These are phyloP conservation scores for Metschnikowia proteae DNA, from an alignment of 805 yeast species.

Conservation along the genomic window DNA sequence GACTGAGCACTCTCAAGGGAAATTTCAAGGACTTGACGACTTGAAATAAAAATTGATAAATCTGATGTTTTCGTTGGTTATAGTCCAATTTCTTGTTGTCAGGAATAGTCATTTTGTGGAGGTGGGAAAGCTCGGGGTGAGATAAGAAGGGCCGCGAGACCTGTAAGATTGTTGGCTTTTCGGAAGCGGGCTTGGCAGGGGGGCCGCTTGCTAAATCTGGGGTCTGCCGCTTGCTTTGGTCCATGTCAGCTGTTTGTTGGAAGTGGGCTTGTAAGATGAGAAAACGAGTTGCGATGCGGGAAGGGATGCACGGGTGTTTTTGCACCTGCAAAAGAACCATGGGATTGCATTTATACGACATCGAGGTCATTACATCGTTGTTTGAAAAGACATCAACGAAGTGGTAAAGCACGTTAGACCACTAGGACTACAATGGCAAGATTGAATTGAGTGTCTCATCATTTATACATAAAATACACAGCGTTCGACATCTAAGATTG, in stretches of 20 bases:
- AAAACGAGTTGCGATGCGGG: constrained; percentile 1
- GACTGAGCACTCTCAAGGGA: constrained; percentile 66
- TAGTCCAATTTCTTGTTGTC: constrained; percentile 44
- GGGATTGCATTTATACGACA: no score
- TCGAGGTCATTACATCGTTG: no score
- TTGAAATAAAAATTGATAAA: constrained; percentile 52
- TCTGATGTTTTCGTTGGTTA: constrained; percentile 49
- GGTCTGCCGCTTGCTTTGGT: constrained; percentile 3
- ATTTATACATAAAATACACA: constrained; percentile 7
- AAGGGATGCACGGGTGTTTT: constrained; percentile 11
- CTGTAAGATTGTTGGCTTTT: constrained; percentile 25
- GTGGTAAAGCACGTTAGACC: not conserved
- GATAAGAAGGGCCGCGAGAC: constrained; percentile 63
- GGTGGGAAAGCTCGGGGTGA: constrained; percentile 46
- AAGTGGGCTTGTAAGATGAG: not conserved
- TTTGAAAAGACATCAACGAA: no score
- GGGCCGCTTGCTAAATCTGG: constrained; percentile 4
- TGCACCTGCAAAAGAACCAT: not conserved
- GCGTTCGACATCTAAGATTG: constrained; percentile 48
- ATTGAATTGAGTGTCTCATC: not conserved
- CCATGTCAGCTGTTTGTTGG: constrained; percentile 1
- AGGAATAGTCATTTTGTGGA: constrained; percentile 50
- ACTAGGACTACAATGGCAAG: not conserved
- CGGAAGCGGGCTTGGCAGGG: constrained; percentile 3
- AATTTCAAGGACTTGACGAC: constrained; percentile 53